These are phyloP conservation scores for Solanum bulbocastanum DNA, from an alignment of 257 asterid genomes.

Conservation along the genomic window DNA sequence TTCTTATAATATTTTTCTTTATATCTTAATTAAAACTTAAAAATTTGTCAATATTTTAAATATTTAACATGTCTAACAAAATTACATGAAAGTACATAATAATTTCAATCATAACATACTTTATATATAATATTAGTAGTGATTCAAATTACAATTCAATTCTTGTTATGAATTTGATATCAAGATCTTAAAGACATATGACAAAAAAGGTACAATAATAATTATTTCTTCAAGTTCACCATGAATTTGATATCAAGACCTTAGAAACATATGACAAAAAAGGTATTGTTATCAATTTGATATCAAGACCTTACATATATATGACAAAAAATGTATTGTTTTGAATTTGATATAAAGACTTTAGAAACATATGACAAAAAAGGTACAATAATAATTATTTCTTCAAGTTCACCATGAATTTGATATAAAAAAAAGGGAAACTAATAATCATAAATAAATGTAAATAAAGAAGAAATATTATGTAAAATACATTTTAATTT, in stretches of 20 bases:
- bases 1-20: not conserved
- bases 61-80: not conserved
- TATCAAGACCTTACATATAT: not conserved
- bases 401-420: no score
- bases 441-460: not conserved
- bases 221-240: no score
- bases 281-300: not conserved
- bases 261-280: not conserved
- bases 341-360: no score
- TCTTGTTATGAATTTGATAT: not conserved
- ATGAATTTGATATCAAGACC: not conserved
- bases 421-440: no score
- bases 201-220: no score
- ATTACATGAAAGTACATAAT: not conserved
- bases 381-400: no score
- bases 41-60: no score
- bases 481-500: not conserved
- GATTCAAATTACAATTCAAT: not conserved
- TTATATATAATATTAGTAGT: no score
- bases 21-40: no score
- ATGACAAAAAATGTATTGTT: not conserved
- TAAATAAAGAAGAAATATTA: not conserved
- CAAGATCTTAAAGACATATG: not conserved
- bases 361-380: no score
- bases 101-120: not conserved